These are phyloP conservation scores for Eustoma russellianum DNA, from an alignment of 257 asterid genomes.

Conservation along the genomic window DNA sequence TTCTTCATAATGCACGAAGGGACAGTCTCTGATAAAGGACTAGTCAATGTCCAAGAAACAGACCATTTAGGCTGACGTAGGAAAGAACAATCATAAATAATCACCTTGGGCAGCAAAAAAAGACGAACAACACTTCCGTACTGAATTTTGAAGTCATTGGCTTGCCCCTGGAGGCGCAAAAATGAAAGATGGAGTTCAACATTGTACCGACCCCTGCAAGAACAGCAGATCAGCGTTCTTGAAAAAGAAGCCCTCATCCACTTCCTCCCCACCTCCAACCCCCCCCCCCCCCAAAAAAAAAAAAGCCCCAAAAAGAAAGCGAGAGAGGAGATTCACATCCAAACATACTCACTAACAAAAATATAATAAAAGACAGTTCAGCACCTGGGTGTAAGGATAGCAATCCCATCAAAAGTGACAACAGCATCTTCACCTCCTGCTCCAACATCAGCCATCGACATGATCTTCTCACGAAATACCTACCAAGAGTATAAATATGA, in stretches of 20 bases:
- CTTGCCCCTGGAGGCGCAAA: slow-evolving; percentile 97
- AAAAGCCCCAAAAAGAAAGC: no score
- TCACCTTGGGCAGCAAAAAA: slow-evolving; percentile 91
- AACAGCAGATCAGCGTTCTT: slow-evolving; percentile 13
- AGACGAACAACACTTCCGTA: slow-evolving; percentile 94
- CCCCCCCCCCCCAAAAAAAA: no score
- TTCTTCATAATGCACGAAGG: background rate
- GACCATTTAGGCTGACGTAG: background rate
- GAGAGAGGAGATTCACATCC: no score
- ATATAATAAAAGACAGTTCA: background rate
- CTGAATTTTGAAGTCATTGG: slow-evolving; percentile 94
- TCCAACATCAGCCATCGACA: slow-evolving; percentile 91
- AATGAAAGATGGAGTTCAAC: slow-evolving; percentile 92
- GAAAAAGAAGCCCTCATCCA: background rate
- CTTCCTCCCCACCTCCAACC: no score
- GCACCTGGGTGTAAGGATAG: slow-evolving; percentile 93
- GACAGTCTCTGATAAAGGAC: background rate
- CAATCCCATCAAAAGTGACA: slow-evolving; percentile 83
- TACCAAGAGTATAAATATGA: slow-evolving; percentile 12
- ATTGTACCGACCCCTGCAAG: slow-evolving; percentile 80
- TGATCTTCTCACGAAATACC: slow-evolving; percentile 85
- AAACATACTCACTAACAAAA: background rate
- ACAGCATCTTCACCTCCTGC: slow-evolving; percentile 96
- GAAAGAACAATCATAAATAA: slow-evolving; percentile 2
- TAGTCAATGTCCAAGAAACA: background rate